Evolutionary conservation across 192 early-diverging fungal species (phyloP).

Genomic region (Linnemannia elongata): DNA sequence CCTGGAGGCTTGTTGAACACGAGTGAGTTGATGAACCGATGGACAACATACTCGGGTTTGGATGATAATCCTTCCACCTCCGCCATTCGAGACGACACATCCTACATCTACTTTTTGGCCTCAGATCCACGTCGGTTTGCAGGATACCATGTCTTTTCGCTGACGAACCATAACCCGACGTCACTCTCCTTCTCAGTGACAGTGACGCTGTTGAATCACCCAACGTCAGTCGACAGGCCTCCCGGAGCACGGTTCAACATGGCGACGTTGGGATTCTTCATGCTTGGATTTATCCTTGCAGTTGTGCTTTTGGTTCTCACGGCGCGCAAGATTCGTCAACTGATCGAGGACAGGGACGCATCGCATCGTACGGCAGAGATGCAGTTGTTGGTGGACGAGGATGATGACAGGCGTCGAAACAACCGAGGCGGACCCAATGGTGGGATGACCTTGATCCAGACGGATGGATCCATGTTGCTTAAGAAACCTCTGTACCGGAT

Average conservation of each 20-base stretch:
- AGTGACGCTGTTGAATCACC: conserved; percentile 20
- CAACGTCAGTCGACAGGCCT: neutral
- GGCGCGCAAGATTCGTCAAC: conserved; percentile 44
- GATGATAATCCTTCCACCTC: conserved; percentile 19
- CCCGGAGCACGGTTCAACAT: conserved; percentile 32
- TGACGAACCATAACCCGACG: conserved; percentile 36
- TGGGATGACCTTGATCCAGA: conserved; percentile 11
- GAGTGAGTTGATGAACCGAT: conserved; percentile 40
- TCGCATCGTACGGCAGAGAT: conserved; percentile 28
- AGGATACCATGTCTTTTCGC: conserved; percentile 54
- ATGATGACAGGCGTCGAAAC: conserved; percentile 24
- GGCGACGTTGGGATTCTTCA: conserved; percentile 47
- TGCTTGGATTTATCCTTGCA: conserved; percentile 40
- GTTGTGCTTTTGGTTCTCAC: conserved; percentile 24
- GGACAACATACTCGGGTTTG: conserved; percentile 38
- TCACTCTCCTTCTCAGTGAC: conserved; percentile 24
- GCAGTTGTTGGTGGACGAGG: conserved; percentile 40
- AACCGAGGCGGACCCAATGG: conserved; percentile 9
- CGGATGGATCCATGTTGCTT: neutral
- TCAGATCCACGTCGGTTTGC: conserved; percentile 48
- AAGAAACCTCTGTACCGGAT: conserved; percentile 43
- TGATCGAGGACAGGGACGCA: conserved; percentile 31
- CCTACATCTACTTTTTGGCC: conserved; percentile 37
- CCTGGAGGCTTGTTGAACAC: conserved; percentile 15
- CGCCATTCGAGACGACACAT: neutral